Percentiles rank a stretch among this genome's conserved stretches.
These are phyloP conservation scores for Dendrocalamus sinicus DNA, from an alignment of 176 grass and related monocot genomes.

Conservation along the genomic window DNA sequence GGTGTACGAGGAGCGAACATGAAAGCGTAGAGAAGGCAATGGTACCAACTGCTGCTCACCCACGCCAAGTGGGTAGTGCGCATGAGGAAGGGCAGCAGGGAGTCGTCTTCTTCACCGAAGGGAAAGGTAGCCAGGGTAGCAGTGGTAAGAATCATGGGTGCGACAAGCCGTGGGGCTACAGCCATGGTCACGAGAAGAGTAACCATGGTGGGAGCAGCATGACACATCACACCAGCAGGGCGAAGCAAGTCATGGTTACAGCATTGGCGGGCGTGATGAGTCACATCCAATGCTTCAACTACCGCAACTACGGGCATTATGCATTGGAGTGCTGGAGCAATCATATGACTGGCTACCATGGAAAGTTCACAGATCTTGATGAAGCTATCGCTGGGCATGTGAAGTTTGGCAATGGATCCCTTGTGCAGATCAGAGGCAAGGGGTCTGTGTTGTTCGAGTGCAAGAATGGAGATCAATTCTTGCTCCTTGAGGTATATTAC, in stretches of 20 bases:
- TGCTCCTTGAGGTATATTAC: background rate
- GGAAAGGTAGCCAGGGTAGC: too few species aligned
- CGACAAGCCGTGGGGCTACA: too few species aligned
- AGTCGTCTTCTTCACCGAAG: too few species aligned
- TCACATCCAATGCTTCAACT: background rate
- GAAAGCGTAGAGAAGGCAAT: too few species aligned
- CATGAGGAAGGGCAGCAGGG: too few species aligned
- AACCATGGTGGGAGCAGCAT: too few species aligned
- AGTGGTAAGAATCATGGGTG: accelerated
- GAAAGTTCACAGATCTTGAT: background rate
- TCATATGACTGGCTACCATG: background rate
- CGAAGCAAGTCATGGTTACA: too few species aligned
- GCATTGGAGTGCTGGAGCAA: background rate
- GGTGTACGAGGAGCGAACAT: too few species aligned
- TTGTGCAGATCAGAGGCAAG: background rate
- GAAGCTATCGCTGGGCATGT: background rate
- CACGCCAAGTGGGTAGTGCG: too few species aligned
- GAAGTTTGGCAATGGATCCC: background rate
- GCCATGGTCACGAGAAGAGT: too few species aligned
- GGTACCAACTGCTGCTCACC: too few species aligned
- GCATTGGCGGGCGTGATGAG: background rate
- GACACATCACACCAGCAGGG: too few species aligned
- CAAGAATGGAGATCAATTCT: background rate
- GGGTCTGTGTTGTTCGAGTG: accelerated
- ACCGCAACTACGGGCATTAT: background rate